Base-by-base conservation (phyloP, 768 basidiomycete species). In the Tylopilus sp. region DNA sequence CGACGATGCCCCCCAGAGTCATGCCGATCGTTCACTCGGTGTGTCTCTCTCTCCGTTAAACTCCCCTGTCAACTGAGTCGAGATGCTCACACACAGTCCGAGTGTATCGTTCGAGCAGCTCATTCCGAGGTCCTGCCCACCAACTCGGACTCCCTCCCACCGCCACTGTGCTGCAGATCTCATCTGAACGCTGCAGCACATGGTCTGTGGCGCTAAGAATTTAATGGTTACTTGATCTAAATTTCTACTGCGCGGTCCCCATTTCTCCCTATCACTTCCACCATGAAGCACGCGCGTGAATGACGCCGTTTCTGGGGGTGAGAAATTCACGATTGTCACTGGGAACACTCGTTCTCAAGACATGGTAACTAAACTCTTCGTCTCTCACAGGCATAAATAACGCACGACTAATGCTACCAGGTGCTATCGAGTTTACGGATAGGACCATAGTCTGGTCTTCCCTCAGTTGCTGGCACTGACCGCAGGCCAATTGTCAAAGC, bases 401-500 rank as follows among this genome's bases (percentile, higher is more conserved):
- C n/a, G 18, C 12, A 33, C 9, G 26, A 26, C 8, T 28, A 10
- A 7, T 28, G 6, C 28, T 8, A 2, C 17, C 33, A 17, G 33
- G 6, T n/a, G 4, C 22, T 30, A 25, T 40, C 44, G 28, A 23
- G 12, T 46, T 28, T 38, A 25, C 26, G 15, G 31, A 35, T 26
- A 43, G 13, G 13, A 15, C 38, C 23, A 28, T 25, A 26, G 18
- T 18, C 28, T 23, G 20, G n/a, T n/a, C n/a, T n/a, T n/a, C n/a
- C 36, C 40, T 56, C 21, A 53, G 43, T 54, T 49, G 26, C 39
- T 51, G 23, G 30, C 38, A 31, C 43, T 52, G 25, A 48, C 42
- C 31, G 35, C 22, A 15, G 68, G 64, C 85, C 84, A 86, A 61
- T 86, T 69, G n/a, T 83, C 83, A 59, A 87, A 86, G 9, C 85